phyloP scores from a whole-genome alignment of 1,139 yeast species.

The Diutina ranongensis region DNA sequence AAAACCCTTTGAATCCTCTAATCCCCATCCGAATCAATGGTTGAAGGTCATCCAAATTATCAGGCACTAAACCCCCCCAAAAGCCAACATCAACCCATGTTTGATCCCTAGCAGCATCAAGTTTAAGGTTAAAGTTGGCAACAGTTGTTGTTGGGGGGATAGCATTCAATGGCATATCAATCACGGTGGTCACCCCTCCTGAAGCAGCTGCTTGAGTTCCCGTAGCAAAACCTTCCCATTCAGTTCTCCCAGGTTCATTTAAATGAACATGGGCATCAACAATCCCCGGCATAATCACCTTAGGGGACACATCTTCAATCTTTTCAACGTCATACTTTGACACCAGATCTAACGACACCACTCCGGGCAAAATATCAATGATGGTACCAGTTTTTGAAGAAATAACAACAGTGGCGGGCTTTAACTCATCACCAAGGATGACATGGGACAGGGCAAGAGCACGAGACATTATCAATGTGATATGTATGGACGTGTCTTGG shows the following conservation, averaged over 20 bases:
- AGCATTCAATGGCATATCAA: slow-evolving; percentile 94
- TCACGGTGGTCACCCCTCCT: slow-evolving; percentile 92
- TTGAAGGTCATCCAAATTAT: slow-evolving; percentile 51
- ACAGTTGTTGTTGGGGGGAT: slow-evolving; percentile 90
- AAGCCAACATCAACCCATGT: slow-evolving; percentile 92
- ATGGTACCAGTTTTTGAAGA: slow-evolving; percentile 58
- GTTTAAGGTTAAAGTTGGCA: slow-evolving; percentile 59
- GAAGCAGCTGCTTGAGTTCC: slow-evolving; percentile 13
- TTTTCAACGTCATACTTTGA: slow-evolving; percentile 30
- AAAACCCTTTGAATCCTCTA: slow-evolving; percentile 82
- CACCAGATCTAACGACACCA: slow-evolving; percentile 31
- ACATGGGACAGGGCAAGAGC: slow-evolving; percentile 63
- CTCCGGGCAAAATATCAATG: slow-evolving; percentile 29
- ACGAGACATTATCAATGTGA: slow-evolving; percentile 35
- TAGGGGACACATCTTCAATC: slow-evolving; percentile 44
- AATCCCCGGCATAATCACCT: slow-evolving; percentile 72
- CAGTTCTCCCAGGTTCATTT: slow-evolving; percentile 12
- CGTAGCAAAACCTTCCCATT: slow-evolving; percentile 13
- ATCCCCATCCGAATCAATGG: slow-evolving; percentile 80
- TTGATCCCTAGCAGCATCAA: slow-evolving; percentile 68
- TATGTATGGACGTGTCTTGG: not conserved
- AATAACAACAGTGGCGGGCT: slow-evolving; percentile 60
- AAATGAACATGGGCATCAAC: slow-evolving; percentile 62
- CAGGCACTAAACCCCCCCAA: slow-evolving; percentile 92
- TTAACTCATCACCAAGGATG: slow-evolving; percentile 36